phyloP scores from a whole-genome alignment of 352 stramenopile genomes.

The Globisporangium rhizosaccharum region DNA sequence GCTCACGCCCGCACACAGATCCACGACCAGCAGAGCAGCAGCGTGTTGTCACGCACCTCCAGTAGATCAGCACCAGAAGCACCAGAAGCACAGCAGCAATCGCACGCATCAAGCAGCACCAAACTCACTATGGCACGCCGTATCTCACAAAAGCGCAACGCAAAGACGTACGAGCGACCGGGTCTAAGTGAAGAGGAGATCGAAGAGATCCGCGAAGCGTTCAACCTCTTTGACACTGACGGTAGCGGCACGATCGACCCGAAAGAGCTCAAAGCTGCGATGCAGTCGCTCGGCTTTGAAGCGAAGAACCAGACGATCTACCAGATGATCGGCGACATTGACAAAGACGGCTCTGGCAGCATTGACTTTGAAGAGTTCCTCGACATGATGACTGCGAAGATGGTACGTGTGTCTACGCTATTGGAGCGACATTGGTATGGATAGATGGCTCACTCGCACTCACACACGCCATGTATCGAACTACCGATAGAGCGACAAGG shows the following conservation, averaged over 20 bases:
- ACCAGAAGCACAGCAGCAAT: no score
- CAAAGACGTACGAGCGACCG: conserved; percentile 89
- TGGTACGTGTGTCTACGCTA: no score
- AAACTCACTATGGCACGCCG: conserved; percentile 60
- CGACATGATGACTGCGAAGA: conserved; percentile 96
- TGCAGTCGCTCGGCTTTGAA: conserved; percentile 96
- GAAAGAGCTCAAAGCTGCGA: conserved; percentile 96
- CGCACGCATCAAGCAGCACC: neutral
- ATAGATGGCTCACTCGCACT: neutral
- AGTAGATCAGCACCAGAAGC: no score
- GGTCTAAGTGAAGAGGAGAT: conserved; percentile 92
- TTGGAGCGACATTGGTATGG: no score
- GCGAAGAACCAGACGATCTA: conserved; percentile 97
- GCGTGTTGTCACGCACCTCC: neutral
- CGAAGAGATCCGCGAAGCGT: conserved; percentile 95
- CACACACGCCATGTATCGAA: neutral
- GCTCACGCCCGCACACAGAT: no score
- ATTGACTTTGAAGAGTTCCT: conserved; percentile 98
- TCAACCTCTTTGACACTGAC: conserved; percentile 97
- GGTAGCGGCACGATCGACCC: conserved; percentile 95
- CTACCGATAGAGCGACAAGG: conserved; percentile 84
- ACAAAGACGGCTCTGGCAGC: conserved; percentile 93
- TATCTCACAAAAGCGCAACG: conserved; percentile 79
- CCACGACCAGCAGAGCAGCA: no score
- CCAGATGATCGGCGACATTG: conserved; percentile 96